Evolutionary conservation across 192 early-diverging fungal species (phyloP).

Genomic region (Coemansia sp.): DNA sequence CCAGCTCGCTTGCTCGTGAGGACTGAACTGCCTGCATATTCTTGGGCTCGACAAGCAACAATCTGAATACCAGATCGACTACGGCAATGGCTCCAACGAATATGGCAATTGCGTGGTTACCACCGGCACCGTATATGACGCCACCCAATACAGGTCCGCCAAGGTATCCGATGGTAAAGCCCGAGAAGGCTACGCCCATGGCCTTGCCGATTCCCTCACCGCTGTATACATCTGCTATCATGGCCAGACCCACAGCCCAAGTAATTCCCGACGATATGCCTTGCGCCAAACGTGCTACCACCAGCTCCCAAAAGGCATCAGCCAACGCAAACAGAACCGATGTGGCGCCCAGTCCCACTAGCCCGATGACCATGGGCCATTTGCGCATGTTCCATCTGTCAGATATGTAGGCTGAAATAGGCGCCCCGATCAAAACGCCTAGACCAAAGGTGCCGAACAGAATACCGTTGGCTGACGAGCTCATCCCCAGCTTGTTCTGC

Average conservation of each 20-base stretch:
- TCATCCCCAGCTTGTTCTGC: conserved; percentile 60
- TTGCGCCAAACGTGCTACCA: conserved; percentile 71
- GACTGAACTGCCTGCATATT: conserved; percentile 8
- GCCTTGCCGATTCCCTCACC: conserved; percentile 67
- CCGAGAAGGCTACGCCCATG: conserved; percentile 72
- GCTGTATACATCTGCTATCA: conserved; percentile 73
- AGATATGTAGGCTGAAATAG: conserved; percentile 70
- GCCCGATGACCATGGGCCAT: conserved; percentile 75
- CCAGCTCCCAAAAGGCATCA: conserved; percentile 65
- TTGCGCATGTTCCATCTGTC: conserved; percentile 73
- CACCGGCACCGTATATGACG: conserved; percentile 66
- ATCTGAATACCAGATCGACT: conserved; percentile 63
- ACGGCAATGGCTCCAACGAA: conserved; percentile 66
- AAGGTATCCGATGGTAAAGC: conserved; percentile 70
- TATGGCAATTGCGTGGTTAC: conserved; percentile 67
- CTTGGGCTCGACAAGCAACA: conserved; percentile 66
- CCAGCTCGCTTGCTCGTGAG: conserved; percentile 9
- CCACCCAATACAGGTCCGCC: conserved; percentile 72
- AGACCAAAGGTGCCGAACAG: conserved; percentile 74
- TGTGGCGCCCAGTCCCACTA: conserved; percentile 65
- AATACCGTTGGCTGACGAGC: conserved; percentile 63
- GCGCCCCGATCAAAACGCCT: conserved; percentile 66
- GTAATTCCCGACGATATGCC: conserved; percentile 74
- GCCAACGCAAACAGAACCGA: conserved; percentile 68
- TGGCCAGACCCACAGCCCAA: conserved; percentile 73